Conservation (phyloP, 176 grass and related monocot genomes). For the Echinochloa phyllopogon region DNA sequence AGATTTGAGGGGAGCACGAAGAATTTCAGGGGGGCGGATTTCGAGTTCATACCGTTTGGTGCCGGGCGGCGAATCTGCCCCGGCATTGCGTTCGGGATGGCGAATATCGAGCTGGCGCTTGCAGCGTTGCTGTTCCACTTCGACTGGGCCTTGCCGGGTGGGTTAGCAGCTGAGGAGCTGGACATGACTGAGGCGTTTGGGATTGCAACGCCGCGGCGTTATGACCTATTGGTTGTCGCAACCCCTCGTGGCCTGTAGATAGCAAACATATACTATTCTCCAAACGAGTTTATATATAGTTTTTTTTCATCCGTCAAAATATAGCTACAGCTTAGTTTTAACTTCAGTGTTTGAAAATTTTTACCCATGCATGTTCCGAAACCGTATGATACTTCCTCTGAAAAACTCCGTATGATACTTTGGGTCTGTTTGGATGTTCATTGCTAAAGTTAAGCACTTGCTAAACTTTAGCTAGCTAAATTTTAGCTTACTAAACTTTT, state of each 20-base stretch:
- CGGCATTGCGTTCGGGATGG: constrained; percentile 55
- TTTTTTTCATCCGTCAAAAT: too few species aligned
- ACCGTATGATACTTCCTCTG: too few species aligned
- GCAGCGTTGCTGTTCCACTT: constrained; percentile 63
- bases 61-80: constrained; percentile 59
- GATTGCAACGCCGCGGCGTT: not conserved
- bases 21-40: constrained; percentile 57
- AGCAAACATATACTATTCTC: too few species aligned
- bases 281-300: too few species aligned
- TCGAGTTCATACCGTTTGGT: constrained; percentile 63
- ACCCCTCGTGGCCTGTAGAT: not conserved
- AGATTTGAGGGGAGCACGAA: constrained; percentile 16
- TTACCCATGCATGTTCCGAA: too few species aligned
- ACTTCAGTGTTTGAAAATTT: too few species aligned
- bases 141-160: constrained; percentile 42
- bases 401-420: too few species aligned
- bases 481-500: too few species aligned
- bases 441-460: too few species aligned
- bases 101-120: constrained; percentile 51
- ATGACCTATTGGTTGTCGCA: not conserved
- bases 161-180: not conserved
- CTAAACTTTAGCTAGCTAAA: too few species aligned
- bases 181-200: constrained; percentile 52
- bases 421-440: too few species aligned
- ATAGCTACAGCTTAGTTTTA: too few species aligned